Evolutionary conservation across 495 filamentous ascomycete species (phyloP).

Genomic region (Penicillium daleae): DNA sequence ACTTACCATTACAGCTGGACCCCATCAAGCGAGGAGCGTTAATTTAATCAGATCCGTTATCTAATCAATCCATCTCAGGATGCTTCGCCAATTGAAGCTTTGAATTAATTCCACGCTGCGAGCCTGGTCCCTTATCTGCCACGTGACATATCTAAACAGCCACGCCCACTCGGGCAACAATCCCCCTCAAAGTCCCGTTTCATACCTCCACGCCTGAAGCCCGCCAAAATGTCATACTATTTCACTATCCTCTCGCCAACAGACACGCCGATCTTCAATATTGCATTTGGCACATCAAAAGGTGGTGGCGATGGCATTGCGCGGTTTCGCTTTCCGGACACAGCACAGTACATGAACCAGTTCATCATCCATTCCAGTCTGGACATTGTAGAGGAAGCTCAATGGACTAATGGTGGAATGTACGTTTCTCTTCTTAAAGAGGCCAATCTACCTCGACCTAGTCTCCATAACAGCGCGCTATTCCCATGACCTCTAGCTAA

Average conservation of each 20-base stretch:
- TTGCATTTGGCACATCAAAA: slow-evolving; percentile 95
- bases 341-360: slow-evolving; percentile 91
- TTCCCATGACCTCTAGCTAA: slow-evolving; percentile 14
- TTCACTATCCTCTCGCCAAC: slow-evolving; percentile 93
- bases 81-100: no score
- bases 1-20: no score
- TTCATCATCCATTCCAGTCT: slow-evolving; percentile 92
- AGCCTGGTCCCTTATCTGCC: slow-evolving; percentile 8
- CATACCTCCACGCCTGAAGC: slow-evolving; percentile 12
- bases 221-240: slow-evolving; percentile 83
- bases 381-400: slow-evolving; percentile 92
- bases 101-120: neutral
- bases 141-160: slow-evolving; percentile 15
- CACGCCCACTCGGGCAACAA: slow-evolving; percentile 11
- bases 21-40: no score
- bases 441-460: neutral
- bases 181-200: slow-evolving; percentile 13
- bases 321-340: slow-evolving; percentile 74
- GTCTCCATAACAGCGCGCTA: neutral
- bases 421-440: slow-evolving; percentile 38
- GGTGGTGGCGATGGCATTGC: slow-evolving; percentile 89
- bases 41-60: neutral
- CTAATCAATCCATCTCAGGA: no score
- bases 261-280: slow-evolving; percentile 92
- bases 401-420: slow-evolving; percentile 85